Evolutionary conservation across 176 grass and related monocot species (phyloP).

Genomic region (Zoysia pacifica): DNA sequence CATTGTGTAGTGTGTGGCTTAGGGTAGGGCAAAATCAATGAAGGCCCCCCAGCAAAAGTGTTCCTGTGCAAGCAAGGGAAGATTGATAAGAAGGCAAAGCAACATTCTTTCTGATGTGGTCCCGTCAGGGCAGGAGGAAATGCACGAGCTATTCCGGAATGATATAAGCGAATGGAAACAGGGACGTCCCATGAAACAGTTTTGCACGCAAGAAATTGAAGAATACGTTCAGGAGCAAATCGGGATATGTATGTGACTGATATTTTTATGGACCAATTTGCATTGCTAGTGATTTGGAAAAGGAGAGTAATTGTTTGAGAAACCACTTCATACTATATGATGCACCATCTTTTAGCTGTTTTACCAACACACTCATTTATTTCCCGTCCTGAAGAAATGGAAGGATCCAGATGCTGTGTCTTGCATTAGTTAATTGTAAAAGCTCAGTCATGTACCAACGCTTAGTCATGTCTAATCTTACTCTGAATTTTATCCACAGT

Average conservation of each 20-base stretch:
- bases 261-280: neutral
- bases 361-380: constrained; percentile 13
- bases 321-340: neutral
- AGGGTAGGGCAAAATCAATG: constrained; percentile 75
- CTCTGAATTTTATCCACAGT: neutral
- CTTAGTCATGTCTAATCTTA: neutral
- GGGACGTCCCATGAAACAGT: constrained; percentile 46
- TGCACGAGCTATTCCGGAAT: constrained; percentile 83
- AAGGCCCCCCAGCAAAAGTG: constrained; percentile 60
- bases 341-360: neutral
- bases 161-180: constrained; percentile 92
- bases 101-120: constrained; percentile 47
- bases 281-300: neutral
- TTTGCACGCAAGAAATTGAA: constrained; percentile 56
- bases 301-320: neutral
- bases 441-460: constrained; percentile 8
- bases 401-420: constrained; percentile 3
- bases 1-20: constrained; percentile 41
- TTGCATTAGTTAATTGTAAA: neutral
- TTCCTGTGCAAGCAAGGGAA: constrained; percentile 49
- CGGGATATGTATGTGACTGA: constrained; percentile 57
- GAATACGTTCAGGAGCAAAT: constrained; percentile 90
- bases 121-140: constrained; percentile 73
- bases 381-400: neutral
- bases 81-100: constrained; percentile 50